phyloP scores from a whole-genome alignment of 768 basidiomycete genomes.

The Boletales sp. region DNA sequence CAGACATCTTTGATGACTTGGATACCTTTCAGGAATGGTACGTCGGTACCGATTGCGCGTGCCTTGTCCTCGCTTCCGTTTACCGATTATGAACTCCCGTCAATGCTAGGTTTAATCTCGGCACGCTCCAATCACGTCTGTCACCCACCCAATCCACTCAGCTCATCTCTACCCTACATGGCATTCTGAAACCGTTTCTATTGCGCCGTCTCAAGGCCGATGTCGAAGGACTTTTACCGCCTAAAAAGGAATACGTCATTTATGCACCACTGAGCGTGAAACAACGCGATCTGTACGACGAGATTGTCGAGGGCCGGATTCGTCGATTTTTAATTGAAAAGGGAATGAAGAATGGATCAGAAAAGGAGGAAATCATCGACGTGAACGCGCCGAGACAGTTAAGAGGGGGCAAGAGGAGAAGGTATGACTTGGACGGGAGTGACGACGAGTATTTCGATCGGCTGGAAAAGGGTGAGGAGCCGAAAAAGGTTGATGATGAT shows the following conservation, averaged over 20 bases:
- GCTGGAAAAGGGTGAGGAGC: slow-evolving; percentile 45
- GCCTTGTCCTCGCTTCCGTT: background rate
- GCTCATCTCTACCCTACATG: slow-evolving; percentile 77
- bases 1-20: slow-evolving; percentile 88
- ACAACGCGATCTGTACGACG: slow-evolving; percentile 85
- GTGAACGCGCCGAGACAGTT: slow-evolving; percentile 33
- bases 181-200: slow-evolving; percentile 93
- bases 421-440: slow-evolving; percentile 54
- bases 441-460: slow-evolving; percentile 63
- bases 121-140: slow-evolving; percentile 54
- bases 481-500: slow-evolving; percentile 40
- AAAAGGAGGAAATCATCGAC: slow-evolving; percentile 24
- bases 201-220: slow-evolving; percentile 89
- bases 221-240: slow-evolving; percentile 75
- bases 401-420: slow-evolving; percentile 37
- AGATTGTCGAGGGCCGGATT: slow-evolving; percentile 67
- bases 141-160: slow-evolving; percentile 55
- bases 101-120: slow-evolving; percentile 62
- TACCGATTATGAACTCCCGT: slow-evolving; percentile 4
- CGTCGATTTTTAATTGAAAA: slow-evolving; percentile 55
- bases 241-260: slow-evolving; percentile 92
- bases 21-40: slow-evolving; percentile 90
- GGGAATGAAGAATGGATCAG: slow-evolving; percentile 22
- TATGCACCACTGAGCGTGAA: slow-evolving; percentile 83
- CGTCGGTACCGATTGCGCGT: slow-evolving; percentile 9